These are phyloP conservation scores for Sugiyamaella novakii DNA, from an alignment of 1,139 yeast genomes.

Conservation along the genomic window DNA sequence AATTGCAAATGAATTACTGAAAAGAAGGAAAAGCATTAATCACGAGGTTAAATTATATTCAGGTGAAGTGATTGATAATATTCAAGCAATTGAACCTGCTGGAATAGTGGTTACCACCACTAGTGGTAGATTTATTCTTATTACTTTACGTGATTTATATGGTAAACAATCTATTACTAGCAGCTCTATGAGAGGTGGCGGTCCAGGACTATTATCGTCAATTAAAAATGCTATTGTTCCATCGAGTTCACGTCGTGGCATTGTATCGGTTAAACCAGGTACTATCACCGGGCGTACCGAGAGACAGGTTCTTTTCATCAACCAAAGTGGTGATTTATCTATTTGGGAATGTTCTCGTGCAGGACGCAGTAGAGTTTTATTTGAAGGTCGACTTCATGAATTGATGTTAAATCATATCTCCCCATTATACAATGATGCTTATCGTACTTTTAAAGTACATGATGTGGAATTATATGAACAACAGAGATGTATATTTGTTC, in stretches of 20 bases:
- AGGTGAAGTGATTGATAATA: constrained; percentile 50
- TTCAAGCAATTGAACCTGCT: constrained; percentile 70
- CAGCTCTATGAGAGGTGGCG: constrained; percentile 37
- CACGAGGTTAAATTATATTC: constrained; percentile 44
- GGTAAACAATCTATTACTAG: constrained; percentile 51
- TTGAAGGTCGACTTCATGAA: constrained; percentile 43
- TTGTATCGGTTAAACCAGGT: constrained; percentile 64
- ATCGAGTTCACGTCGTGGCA: constrained; percentile 47
- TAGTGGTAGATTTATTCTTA: constrained; percentile 62
- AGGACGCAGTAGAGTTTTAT: constrained; percentile 46
- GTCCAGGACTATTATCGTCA: constrained; percentile 38
- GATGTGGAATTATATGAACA: constrained; percentile 49
- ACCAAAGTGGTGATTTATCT: constrained; percentile 49
- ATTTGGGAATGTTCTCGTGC: constrained; percentile 53
- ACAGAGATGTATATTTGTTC: constrained; percentile 52
- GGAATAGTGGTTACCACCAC: constrained; percentile 76
- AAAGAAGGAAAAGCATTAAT: constrained; percentile 46
- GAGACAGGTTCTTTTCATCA: constrained; percentile 47
- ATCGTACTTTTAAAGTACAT: constrained; percentile 49
- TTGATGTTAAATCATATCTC: constrained; percentile 46
- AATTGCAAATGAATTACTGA: constrained; percentile 62
- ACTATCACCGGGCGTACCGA: constrained; percentile 57
- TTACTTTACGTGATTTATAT: constrained; percentile 65
- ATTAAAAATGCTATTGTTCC: constrained; percentile 37
- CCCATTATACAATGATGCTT: constrained; percentile 49